Base-by-base conservation (phyloP, 2,329 filamentous ascomycete species). In the Sarocladium oryzae region DNA sequence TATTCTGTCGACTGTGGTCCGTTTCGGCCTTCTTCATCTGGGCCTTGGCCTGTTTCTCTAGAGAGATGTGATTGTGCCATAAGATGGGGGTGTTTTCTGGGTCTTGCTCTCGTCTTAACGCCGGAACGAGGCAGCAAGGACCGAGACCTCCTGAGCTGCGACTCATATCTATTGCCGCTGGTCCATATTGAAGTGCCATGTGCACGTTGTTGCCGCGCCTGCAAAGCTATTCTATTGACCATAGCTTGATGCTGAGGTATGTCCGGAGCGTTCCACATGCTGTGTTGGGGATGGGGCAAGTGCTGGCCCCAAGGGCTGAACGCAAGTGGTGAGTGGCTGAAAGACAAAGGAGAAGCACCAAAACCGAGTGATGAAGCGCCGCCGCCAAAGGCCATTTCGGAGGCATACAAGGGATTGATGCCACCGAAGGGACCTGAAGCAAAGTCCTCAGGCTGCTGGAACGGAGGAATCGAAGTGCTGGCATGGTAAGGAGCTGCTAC, bases 291-390 rank as follows among this genome's bases (percentile, higher is more conserved):
- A 33, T 13, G 13, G 18, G 36, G 16, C n/a, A 32, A 26, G 8
- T 48, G 43, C 26, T 48, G 43, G 10, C 9, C 28, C 43, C 43
- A 48, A 21, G 43, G 43, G 21, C 33, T 48, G 26, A 32, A 32
- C 32, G 26, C 26, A 15, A 32, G 28, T 5, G 43, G 43, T 2
- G 43, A 32, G 18, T 33, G 26, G n/a, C 43, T 26, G 26, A 48
- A 48, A n/a, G 43, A 7, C 6, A 48, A 10, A 20, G 24, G 43
- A 20, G 40, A 43, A 4, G 40, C 21, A 20, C 40, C 40, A 15
- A 43, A 43, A 6, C 40, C 40, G 7, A 43, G 15, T n/a, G 40
- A 23, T 8, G 6, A 20, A 26, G 40, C 9, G n/a, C 15, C 40
- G n/a, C n/a, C n/a, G n/a, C n/a, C 40, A 7, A 43, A 43, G 11